Evolutionary conservation across 768 basidiomycete species (phyloP).

Genomic region (Mycena filopes): DNA sequence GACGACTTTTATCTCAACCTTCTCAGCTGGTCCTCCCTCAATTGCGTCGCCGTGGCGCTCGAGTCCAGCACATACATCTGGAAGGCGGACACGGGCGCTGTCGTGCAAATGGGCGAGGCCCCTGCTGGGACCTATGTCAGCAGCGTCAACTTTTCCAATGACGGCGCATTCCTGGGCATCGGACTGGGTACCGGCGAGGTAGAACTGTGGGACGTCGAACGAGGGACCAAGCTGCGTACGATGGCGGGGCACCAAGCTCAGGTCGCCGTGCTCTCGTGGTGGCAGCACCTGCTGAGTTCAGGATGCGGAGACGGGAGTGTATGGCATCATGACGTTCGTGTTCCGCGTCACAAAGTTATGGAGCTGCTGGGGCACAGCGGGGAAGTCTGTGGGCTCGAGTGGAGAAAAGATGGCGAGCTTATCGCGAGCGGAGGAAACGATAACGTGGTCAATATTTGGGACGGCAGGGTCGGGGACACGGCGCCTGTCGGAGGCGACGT

Average conservation of each 20-base stretch:
- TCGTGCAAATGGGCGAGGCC: conserved; percentile 80
- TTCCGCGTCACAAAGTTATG: conserved; percentile 88
- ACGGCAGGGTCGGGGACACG: conserved; percentile 77
- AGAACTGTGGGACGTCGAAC: conserved; percentile 94
- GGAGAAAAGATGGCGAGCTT: conserved; percentile 88
- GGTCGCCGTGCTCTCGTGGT: conserved; percentile 88
- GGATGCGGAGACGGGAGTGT: conserved; percentile 96
- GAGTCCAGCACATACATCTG: conserved; percentile 91
- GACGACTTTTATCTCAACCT: conserved; percentile 99
- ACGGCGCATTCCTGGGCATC: conserved; percentile 84
- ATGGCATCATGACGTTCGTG: conserved; percentile 94
- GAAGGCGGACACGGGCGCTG: conserved; percentile 90
- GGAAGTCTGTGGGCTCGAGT: conserved; percentile 93
- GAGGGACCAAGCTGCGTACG: conserved; percentile 82
- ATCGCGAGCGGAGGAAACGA: conserved; percentile 97
- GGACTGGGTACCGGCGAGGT: conserved; percentile 86
- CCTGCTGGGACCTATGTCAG: conserved; percentile 82
- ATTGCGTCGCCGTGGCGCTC: conserved; percentile 90
- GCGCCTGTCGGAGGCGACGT: conserved; percentile 42
- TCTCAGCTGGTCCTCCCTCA: conserved; percentile 87
- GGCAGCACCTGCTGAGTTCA: conserved; percentile 84
- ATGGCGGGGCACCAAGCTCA: conserved; percentile 91
- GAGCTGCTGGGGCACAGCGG: conserved; percentile 91
- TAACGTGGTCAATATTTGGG: conserved; percentile 99
- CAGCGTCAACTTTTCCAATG: conserved; percentile 81